phyloP scores from a whole-genome alignment of 129 eudicot genomes.

The Tanacetum coccineum region DNA sequence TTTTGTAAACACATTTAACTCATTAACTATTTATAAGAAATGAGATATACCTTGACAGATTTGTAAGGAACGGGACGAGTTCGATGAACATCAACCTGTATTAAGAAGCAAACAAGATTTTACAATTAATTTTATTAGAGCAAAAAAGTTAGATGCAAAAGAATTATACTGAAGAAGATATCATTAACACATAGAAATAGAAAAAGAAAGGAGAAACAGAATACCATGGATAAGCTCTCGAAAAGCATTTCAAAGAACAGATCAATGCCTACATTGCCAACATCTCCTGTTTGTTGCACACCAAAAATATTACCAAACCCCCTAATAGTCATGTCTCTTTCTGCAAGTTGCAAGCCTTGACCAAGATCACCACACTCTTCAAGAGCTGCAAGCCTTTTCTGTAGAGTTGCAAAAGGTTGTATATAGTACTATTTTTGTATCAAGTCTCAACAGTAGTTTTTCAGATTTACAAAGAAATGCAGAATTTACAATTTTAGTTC shows the following conservation, averaged over 20 bases:
- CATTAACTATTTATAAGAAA: neutral
- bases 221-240: conserved; percentile 94
- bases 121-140: conserved; percentile 1
- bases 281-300: conserved; percentile 92
- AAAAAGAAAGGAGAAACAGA: neutral
- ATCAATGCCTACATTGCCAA: conserved; percentile 97
- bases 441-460: neutral
- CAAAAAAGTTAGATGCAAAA: neutral
- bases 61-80: conserved; percentile 73
- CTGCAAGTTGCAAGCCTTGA: conserved; percentile 97
- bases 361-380: conserved; percentile 98
- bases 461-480: no score
- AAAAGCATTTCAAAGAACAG: conserved; percentile 98
- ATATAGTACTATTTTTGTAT: neutral
- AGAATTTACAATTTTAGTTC: no score
- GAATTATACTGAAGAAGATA: neutral
- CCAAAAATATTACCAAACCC: conserved; percentile 98
- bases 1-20: no score
- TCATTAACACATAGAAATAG: conserved; percentile 3
- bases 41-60: conserved; percentile 66
- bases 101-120: conserved; percentile 23
- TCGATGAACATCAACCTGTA: conserved; percentile 92
- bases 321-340: conserved; percentile 96
- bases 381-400: conserved; percentile 95
- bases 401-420: conserved; percentile 16